Evolutionary conservation across 176 grass and related monocot genomes (phyloP).

Genomic region (Ananas comosus): DNA sequence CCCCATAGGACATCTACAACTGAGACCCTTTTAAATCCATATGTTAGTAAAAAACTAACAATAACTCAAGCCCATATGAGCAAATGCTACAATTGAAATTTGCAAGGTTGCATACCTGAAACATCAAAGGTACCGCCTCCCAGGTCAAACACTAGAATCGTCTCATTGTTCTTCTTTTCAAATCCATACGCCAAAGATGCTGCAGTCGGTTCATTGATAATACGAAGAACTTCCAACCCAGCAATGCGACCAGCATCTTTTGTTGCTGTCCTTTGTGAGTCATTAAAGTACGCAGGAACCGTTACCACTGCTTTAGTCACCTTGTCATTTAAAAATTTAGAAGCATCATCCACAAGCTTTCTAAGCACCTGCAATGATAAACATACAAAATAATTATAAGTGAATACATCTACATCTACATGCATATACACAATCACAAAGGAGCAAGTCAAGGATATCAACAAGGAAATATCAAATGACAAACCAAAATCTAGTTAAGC

Average conservation of each 20-base stretch:
- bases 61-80: background rate
- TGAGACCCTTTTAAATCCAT: too few species aligned
- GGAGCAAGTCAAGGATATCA: too few species aligned
- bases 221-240: conserved; percentile 65
- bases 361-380: conserved; percentile 36
- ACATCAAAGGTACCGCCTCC: conserved; percentile 70
- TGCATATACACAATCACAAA: background rate
- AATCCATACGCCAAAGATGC: conserved; percentile 67
- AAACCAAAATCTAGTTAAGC: too few species aligned
- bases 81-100: background rate
- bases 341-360: conserved; percentile 67
- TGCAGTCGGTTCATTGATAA: conserved; percentile 65
- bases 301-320: conserved; percentile 75
- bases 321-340: conserved; percentile 72
- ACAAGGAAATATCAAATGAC: too few species aligned
- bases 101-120: conserved; percentile 42
- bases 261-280: conserved; percentile 71
- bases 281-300: conserved; percentile 65
- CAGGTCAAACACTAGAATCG: conserved; percentile 68
- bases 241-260: conserved; percentile 82
- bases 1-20: too few species aligned
- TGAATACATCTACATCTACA: background rate
- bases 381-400: background rate
- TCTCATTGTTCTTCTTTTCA: conserved; percentile 84
- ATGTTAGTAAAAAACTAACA: too few species aligned